Conservation (phyloP, 2,329 filamentous ascomycete species). For the Ophioceras dolichostomum region DNA sequence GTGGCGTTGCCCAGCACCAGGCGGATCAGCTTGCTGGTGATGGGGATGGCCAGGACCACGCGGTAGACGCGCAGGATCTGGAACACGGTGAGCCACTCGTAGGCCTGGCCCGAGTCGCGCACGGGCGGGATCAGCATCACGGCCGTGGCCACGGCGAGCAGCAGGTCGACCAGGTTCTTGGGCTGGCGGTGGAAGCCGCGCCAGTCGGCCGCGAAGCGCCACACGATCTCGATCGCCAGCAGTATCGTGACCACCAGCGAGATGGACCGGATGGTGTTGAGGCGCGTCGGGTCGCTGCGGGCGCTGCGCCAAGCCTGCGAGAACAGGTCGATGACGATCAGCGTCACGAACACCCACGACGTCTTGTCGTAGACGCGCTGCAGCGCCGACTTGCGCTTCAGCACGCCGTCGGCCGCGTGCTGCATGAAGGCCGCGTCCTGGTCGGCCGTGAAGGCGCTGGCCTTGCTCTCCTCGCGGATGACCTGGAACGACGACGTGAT, state of each 20-base stretch:
- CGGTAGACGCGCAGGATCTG: conserved; percentile 89
- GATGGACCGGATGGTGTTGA: conserved; percentile 54
- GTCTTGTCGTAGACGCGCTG: conserved; percentile 67
- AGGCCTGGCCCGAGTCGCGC: conserved; percentile 55
- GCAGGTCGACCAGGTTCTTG: conserved; percentile 70
- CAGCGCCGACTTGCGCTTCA: conserved; percentile 32
- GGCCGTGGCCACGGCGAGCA: conserved; percentile 64
- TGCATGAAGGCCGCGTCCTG: conserved; percentile 26
- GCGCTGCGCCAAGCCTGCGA: conserved; percentile 68
- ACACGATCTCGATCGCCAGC: conserved; percentile 68
- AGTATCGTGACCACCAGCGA: conserved; percentile 68
- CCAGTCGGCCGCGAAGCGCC: conserved; percentile 72
- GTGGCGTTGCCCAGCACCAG: conserved; percentile 82
- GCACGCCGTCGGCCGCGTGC: conserved; percentile 25
- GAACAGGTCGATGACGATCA: conserved; percentile 73
- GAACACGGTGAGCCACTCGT: conserved; percentile 84
- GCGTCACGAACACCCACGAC: conserved; percentile 61
- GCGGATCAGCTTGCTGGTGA: conserved; percentile 76
- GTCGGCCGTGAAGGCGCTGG: conserved; percentile 80
- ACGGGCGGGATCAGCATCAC: conserved; percentile 80
- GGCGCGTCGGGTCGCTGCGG: conserved; percentile 51
- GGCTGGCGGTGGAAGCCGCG: conserved; percentile 62
- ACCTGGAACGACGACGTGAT: conserved; percentile 98
- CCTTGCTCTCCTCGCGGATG: conserved; percentile 90
- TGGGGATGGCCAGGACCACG: conserved; percentile 75